These are phyloP conservation scores for Mycosphaerella arachidis DNA, from an alignment of 2,329 filamentous ascomycete genomes.

Conservation along the genomic window DNA sequence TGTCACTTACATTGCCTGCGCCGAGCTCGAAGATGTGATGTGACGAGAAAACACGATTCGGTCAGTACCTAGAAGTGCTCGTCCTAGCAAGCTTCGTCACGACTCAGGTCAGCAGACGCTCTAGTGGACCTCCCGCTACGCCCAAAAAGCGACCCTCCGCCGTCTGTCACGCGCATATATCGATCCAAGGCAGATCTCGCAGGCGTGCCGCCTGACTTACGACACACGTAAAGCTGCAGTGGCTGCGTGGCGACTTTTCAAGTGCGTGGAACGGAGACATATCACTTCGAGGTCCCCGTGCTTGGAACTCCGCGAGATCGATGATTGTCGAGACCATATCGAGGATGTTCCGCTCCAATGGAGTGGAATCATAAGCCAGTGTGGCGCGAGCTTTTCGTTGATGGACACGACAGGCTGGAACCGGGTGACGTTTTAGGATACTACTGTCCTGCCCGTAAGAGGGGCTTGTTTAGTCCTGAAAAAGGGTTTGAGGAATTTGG, in stretches of 20 bases:
- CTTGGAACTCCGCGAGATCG: too few species aligned
- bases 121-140: background rate
- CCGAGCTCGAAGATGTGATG: too few species aligned
- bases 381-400: background rate
- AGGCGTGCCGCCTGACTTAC: background rate
- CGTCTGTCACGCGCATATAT: background rate
- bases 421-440: background rate
- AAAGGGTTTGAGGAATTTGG: too few species aligned
- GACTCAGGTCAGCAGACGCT: too few species aligned
- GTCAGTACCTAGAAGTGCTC: too few species aligned
- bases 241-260: background rate
- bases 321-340: background rate
- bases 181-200: too few species aligned
- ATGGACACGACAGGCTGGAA: background rate
- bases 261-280: background rate
- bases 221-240: too few species aligned
- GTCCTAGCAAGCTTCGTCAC: background rate
- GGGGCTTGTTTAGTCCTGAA: too few species aligned
- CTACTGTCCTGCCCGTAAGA: too few species aligned
- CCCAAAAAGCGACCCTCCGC: background rate
- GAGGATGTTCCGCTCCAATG: background rate
- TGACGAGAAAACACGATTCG: too few species aligned
- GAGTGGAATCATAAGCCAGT: background rate
- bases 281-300: too few species aligned
- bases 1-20: too few species aligned